Evolutionary conservation across 768 basidiomycete species (phyloP), one percentile per base, ranked within the genome.

Genomic region (Pisolithus albus): DNA sequence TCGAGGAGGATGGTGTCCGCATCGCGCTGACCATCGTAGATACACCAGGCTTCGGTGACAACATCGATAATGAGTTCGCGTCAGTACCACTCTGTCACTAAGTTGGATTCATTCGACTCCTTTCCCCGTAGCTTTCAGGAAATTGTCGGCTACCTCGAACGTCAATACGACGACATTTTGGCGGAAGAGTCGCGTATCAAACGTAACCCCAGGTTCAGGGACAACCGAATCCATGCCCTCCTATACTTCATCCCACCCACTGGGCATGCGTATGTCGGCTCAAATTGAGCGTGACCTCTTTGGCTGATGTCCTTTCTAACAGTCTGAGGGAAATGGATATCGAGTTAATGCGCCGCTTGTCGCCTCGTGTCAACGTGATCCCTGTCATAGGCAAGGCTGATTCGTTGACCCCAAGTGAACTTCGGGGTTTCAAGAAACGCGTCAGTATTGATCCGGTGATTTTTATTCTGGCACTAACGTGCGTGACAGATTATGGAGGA

Each of bases 171-270:
- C 55, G 94, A 99, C 61, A 95, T 97, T 65, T 77, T 99, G 57
- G 94, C 95, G 4, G 95, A 98, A 68, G 96, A 99, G 74, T 95
- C 92, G 49, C 83, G 96, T 59, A 99, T 99, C 74, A 98, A 96
- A 76, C 94, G 96, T 78, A 98, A 97, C 72, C 94, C 95, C 28
- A 87, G 96, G 56, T 99, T 98, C 82, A 85, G 93, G 65, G 96
- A 99, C 71, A 97, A 97, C 76, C 81, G 96, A 57, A 84, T 97
- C 2, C 96, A 98, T 58, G 95, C 93, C 23, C 76, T 98, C 51
- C 79, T 99, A 51, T 98, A 98, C 75, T 99, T 99, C 67, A 97
- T 98, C 73, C 86, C 94, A 40, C 96, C 96, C 5, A 97, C 94
- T n/a, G 94, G 94, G 1, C 94, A 97, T 61, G 76, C 92, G 92